These are phyloP conservation scores for Abrus pulchellus DNA, from an alignment of 306 rosid species.

Conservation along the genomic window DNA sequence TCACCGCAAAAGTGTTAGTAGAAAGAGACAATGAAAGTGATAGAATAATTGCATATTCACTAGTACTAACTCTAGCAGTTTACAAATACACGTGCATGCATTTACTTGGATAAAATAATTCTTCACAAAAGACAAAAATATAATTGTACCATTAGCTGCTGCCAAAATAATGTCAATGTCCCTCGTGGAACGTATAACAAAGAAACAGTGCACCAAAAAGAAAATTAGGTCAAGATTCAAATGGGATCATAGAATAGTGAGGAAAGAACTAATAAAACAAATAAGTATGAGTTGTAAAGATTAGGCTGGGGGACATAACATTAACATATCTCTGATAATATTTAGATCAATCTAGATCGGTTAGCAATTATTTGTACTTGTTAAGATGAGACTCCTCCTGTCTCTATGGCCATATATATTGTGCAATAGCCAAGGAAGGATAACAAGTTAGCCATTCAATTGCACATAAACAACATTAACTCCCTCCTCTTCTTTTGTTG, in stretches of 20 bases:
- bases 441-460: constrained; percentile 30
- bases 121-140: constrained; percentile 39
- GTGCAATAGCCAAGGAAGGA: constrained; percentile 36
- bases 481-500: constrained; percentile 34
- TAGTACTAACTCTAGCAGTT: background rate
- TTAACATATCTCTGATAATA: constrained; percentile 30
- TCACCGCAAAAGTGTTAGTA: constrained; percentile 1
- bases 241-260: constrained; percentile 23
- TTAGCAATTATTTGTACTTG: constrained; percentile 19
- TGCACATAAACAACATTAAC: constrained; percentile 35
- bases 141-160: constrained; percentile 12
- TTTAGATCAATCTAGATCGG: constrained; percentile 38
- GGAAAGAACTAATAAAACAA: constrained; percentile 24
- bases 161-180: constrained; percentile 38
- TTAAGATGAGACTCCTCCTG: constrained; percentile 31
- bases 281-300: constrained; percentile 53
- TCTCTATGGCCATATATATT: constrained; percentile 38
- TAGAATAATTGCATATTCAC: constrained; percentile 16
- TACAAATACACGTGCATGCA: background rate
- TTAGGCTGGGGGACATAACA: constrained; percentile 45
- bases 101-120: constrained; percentile 35
- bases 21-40: constrained; percentile 16
- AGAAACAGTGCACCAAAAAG: constrained; percentile 34
- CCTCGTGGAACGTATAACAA: constrained; percentile 34
- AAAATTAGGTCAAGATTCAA: constrained; percentile 41